Evolutionary conservation across 1,284 basidiomycete species (phyloP).

Genomic region (Cystodermella granulosa): DNA sequence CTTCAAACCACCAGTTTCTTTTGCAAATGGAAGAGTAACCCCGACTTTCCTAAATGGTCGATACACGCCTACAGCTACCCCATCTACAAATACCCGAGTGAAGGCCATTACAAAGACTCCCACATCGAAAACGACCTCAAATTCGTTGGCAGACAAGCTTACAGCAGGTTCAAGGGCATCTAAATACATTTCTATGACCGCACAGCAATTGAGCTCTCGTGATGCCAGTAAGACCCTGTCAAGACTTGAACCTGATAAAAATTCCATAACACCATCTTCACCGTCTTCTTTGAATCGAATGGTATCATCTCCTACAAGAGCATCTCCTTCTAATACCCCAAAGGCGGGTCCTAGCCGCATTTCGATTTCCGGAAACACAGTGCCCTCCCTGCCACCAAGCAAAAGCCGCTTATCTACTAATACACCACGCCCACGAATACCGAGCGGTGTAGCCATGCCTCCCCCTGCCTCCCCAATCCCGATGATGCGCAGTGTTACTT

Average conservation of each 20-base stretch:
- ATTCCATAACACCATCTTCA: not conserved
- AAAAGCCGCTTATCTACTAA: slow-evolving; percentile 47
- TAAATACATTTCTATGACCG: slow-evolving; percentile 77
- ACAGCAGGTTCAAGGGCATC: slow-evolving; percentile 80
- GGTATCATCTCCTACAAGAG: slow-evolving; percentile 42
- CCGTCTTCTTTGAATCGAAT: slow-evolving; percentile 20
- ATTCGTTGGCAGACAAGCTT: slow-evolving; percentile 45
- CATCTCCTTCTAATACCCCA: slow-evolving; percentile 62
- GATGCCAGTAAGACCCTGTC: slow-evolving; percentile 34
- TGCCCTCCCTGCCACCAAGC: slow-evolving; percentile 41
- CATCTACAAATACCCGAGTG: slow-evolving; percentile 32
- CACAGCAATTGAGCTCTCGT: slow-evolving; percentile 65
- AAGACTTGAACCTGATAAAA: slow-evolving; percentile 11
- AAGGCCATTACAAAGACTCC: slow-evolving; percentile 33
- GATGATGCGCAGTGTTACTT: slow-evolving; percentile 25
- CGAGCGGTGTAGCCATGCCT: slow-evolving; percentile 74
- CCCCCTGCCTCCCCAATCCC: slow-evolving; percentile 61
- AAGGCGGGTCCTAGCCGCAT: slow-evolving; percentile 42
- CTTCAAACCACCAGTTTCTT: slow-evolving; percentile 30
- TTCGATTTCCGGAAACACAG: slow-evolving; percentile 37
- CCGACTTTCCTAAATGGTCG: slow-evolving; percentile 39
- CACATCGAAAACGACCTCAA: slow-evolving; percentile 20
- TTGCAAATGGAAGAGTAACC: slow-evolving; percentile 40
- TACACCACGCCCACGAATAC: slow-evolving; percentile 59
- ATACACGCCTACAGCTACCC: slow-evolving; percentile 33